These are phyloP conservation scores for Purpureocillium lavendulum DNA, from an alignment of 2,329 filamentous ascomycete genomes.

Conservation along the genomic window DNA sequence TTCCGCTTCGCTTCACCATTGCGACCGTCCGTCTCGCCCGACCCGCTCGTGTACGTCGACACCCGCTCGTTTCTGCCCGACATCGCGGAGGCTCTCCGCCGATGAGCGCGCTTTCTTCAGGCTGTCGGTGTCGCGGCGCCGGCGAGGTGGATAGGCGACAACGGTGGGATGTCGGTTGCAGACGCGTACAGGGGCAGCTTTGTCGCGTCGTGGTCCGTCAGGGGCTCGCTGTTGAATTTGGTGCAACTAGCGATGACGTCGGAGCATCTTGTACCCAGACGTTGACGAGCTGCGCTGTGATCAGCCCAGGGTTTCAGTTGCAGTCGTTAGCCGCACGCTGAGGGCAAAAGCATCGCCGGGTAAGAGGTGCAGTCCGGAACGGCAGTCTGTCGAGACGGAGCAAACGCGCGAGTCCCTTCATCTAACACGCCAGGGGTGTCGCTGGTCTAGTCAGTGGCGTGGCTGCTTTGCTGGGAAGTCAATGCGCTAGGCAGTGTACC, in stretches of 20 bases:
- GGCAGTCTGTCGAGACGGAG: too few relatives aligned
- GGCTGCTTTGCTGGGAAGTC: too few relatives aligned
- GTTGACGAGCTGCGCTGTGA: not conserved
- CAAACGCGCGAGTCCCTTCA: not conserved
- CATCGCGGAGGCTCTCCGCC: constrained; percentile 24
- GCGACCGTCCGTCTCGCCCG: constrained; percentile 45
- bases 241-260: constrained; percentile 12
- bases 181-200: not conserved
- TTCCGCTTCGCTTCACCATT: constrained; percentile 73
- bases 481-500: too few relatives aligned
- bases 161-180: too few relatives aligned
- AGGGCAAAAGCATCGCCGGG: constrained; percentile 7
- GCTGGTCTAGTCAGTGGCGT: constrained; percentile 5
- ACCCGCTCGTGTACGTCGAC: constrained; percentile 51
- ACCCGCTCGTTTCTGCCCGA: constrained; percentile 45
- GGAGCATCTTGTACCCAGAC: constrained; percentile 17
- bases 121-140: too few relatives aligned
- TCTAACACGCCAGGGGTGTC: constrained; percentile 4
- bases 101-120: too few relatives aligned
- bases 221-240: constrained; percentile 2
- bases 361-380: too few relatives aligned
- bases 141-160: too few relatives aligned
- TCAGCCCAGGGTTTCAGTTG: not conserved
- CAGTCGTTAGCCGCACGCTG: not conserved
- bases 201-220: constrained; percentile 9